Conservation (phyloP, 345 rosid species). For the Lenwebbia sp. region DNA sequence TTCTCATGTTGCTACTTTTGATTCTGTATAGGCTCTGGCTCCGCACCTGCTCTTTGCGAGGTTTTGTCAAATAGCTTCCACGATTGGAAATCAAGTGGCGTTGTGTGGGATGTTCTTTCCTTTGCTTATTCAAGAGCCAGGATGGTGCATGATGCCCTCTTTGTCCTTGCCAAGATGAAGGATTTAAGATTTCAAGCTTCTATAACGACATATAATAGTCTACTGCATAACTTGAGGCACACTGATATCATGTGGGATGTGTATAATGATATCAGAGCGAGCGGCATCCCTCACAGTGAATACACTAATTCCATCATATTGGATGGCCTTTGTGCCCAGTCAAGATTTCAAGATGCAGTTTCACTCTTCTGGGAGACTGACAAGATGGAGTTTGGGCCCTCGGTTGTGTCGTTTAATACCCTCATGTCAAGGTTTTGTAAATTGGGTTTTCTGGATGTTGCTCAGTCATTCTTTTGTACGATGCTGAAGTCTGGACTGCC, state of each 20-base stretch:
- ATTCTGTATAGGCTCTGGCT: slow-evolving; percentile 54
- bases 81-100: slow-evolving; percentile 36
- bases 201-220: slow-evolving; percentile 47
- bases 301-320: slow-evolving; percentile 52
- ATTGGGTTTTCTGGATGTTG: slow-evolving; percentile 53
- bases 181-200: slow-evolving; percentile 43
- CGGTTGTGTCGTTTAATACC: slow-evolving; percentile 59
- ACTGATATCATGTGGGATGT: slow-evolving; percentile 55
- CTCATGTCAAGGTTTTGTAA: slow-evolving; percentile 60
- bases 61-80: slow-evolving; percentile 32
- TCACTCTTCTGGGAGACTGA: slow-evolving; percentile 31
- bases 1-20: slow-evolving; percentile 7
- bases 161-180: slow-evolving; percentile 59
- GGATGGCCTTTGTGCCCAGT: slow-evolving; percentile 61
- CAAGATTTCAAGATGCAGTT: slow-evolving; percentile 50
- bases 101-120: slow-evolving; percentile 67
- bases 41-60: slow-evolving; percentile 52
- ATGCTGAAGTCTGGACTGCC: slow-evolving; percentile 62
- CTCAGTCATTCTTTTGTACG: slow-evolving; percentile 58
- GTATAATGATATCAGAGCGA: slow-evolving; percentile 30
- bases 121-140: slow-evolving; percentile 54
- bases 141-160: slow-evolving; percentile 67
- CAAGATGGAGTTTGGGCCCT: slow-evolving; percentile 34
- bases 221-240: slow-evolving; percentile 55
- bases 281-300: slow-evolving; percentile 21